These are phyloP conservation scores for Diutina neorugosa DNA, from an alignment of 1,139 yeast genomes.

Conservation along the genomic window DNA sequence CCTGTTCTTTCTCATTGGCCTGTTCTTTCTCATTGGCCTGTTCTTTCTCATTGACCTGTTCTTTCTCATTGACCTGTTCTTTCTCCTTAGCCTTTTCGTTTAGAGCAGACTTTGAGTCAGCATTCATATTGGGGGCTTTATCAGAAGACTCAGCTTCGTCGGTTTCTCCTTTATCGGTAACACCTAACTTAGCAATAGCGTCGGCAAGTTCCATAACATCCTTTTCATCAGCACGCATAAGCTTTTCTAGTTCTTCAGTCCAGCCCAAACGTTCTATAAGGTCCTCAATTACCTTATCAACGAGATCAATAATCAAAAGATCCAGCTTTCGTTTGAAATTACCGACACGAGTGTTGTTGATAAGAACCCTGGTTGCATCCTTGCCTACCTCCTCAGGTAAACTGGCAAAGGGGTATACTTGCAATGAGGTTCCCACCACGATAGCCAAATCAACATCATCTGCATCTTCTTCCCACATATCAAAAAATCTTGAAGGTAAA, in stretches of 20 bases:
- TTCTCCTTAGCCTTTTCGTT: neutral
- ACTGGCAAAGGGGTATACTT: constrained; percentile 83
- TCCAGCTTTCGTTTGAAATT: constrained; percentile 28
- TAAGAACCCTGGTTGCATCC: constrained; percentile 44
- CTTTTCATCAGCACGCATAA: constrained; percentile 8
- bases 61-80: too few relatives aligned
- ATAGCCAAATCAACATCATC: constrained; percentile 58
- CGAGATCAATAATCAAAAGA: neutral
- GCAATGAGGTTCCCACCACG: constrained; percentile 85
- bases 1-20: neutral
- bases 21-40: neutral
- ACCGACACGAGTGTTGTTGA: constrained; percentile 73
- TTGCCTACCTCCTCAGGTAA: constrained; percentile 54
- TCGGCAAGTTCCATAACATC: neutral
- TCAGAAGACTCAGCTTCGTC: neutral
- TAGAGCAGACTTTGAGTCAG: too few relatives aligned
- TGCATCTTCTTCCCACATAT: constrained; percentile 53
- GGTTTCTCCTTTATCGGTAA: neutral
- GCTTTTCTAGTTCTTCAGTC: constrained; percentile 35
- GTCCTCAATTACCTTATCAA: constrained; percentile 29
- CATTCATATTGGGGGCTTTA: neutral
- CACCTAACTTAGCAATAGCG: neutral
- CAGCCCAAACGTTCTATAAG: constrained; percentile 53
- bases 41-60: neutral
- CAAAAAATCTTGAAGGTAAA: constrained; percentile 59